A percentile compares a stretch with the other conserved stretches of the same genome.
Conservation (phyloP, 164 flowering plant species). For the Magnolia kwangsiensis region DNA sequence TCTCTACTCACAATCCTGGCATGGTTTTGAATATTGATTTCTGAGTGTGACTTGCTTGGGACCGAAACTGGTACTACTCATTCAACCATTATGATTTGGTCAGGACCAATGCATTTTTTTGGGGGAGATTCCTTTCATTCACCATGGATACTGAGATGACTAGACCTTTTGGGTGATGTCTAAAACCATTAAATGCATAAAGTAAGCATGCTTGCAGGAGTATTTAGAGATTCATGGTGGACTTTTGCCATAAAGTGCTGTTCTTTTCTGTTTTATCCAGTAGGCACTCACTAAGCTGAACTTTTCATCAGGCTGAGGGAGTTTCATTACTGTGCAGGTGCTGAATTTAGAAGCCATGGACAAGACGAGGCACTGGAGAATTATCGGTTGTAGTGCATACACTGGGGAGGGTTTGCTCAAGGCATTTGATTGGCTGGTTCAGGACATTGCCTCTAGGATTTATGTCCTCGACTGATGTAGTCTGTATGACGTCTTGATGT, state of each 20-base stretch:
- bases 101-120: too few species aligned
- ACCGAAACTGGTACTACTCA: too few species aligned
- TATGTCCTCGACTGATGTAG: constrained; percentile 67
- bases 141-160: too few species aligned
- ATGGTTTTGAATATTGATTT: too few species aligned
- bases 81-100: too few species aligned
- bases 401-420: constrained; percentile 94
- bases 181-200: neutral
- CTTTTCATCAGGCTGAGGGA: neutral
- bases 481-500: too few species aligned
- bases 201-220: neutral
- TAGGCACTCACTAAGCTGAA: neutral
- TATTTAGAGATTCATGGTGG: neutral
- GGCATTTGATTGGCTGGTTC: constrained; percentile 97
- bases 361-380: constrained; percentile 86
- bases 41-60: too few species aligned
- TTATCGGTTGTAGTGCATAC: constrained; percentile 91
- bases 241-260: neutral
- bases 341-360: constrained; percentile 91
- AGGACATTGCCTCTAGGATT: constrained; percentile 90
- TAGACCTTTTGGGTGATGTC: neutral
- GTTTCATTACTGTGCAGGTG: constrained; percentile 42
- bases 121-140: too few species aligned
- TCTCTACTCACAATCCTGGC: too few species aligned
- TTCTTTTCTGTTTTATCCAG: neutral